Evolutionary conservation across 2,329 filamentous ascomycete species (phyloP), one percentile per base, ranked within the genome.

Genomic region (Chaetothyriales sp.): DNA sequence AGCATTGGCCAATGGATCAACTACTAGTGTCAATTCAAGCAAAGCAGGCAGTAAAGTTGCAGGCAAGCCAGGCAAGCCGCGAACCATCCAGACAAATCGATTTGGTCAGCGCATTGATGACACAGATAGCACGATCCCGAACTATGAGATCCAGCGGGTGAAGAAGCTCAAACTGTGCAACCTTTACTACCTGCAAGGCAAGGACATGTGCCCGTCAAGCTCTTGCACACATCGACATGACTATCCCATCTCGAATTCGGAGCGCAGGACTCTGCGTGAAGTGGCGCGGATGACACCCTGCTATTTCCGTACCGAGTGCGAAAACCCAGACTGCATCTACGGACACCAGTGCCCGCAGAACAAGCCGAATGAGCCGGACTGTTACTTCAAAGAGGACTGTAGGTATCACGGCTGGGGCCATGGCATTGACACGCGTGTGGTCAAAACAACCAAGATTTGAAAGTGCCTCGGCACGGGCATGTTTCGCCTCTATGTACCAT

Each of bases 101-200:
- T 66, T 68, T 52, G 77, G 77, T 39, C 77, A 81, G 59, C 76
- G 79, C 51, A 70, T 82, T 50, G 79, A 82, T 59, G 65, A 65
- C 58, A 69, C 63, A 57, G 70, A 61, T 60, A 70, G 63, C 64
- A 73, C 62, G 64, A 79, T 69, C 65, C 68, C 69, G 47, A 67
- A 75, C 52, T 69, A 76, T 18, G 76, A 79, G 53, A 68, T 81
- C 46, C 73, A 75, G 57, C 73, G 76, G 18, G 65, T 81, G 57
- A 80, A 80, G 65, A 77, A 75, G 63, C 63, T 80, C 55, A 81
- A 81, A 61, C 64, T 80, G 52, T 81, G 79, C 68, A 81, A 81
- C 59, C 73, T 78, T 51, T 72, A 77, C 60, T 80, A 75, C 59
- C 68, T 82, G 20, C 72, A 77, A 44, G 68, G 71, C 26, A 43